Conservation (phyloP, 805 yeast species). For the Groenewaldozyma salmanticensis region DNA sequence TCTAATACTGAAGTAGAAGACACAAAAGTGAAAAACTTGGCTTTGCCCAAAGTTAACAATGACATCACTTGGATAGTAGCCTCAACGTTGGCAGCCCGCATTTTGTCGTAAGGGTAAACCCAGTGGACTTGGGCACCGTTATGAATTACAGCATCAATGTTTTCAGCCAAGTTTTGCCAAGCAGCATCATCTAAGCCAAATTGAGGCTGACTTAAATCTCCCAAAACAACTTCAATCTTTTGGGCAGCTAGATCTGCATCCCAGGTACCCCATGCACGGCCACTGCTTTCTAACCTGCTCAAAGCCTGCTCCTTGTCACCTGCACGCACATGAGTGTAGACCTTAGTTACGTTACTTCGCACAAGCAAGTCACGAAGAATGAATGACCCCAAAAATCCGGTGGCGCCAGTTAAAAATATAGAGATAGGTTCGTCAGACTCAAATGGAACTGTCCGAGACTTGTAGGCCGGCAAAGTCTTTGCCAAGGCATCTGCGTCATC, state of each 20-base stretch:
- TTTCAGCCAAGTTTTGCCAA: constrained; percentile 50
- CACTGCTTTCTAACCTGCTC: constrained; percentile 65
- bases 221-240: constrained; percentile 64
- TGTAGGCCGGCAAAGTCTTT: constrained; percentile 33
- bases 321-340: constrained; percentile 91
- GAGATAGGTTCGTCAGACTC: constrained; percentile 26
- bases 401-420: constrained; percentile 87
- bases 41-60: constrained; percentile 66
- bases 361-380: constrained; percentile 67
- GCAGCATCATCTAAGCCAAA: constrained; percentile 54
- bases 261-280: constrained; percentile 79
- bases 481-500: constrained; percentile 57
- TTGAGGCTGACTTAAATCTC: constrained; percentile 63
- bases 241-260: constrained; percentile 41
- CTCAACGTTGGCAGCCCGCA: constrained; percentile 88
- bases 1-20: constrained; percentile 94
- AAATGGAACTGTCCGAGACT: constrained; percentile 38
- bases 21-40: constrained; percentile 82
- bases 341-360: constrained; percentile 44
- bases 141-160: constrained; percentile 78
- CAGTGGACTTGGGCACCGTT: constrained; percentile 98
- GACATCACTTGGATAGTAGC: constrained; percentile 78
- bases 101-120: constrained; percentile 89
- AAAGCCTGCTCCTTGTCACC: constrained; percentile 55
- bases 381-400: constrained; percentile 94